Evolutionary conservation across 768 basidiomycete species (phyloP).

Genomic region (Suillus variegatus): DNA sequence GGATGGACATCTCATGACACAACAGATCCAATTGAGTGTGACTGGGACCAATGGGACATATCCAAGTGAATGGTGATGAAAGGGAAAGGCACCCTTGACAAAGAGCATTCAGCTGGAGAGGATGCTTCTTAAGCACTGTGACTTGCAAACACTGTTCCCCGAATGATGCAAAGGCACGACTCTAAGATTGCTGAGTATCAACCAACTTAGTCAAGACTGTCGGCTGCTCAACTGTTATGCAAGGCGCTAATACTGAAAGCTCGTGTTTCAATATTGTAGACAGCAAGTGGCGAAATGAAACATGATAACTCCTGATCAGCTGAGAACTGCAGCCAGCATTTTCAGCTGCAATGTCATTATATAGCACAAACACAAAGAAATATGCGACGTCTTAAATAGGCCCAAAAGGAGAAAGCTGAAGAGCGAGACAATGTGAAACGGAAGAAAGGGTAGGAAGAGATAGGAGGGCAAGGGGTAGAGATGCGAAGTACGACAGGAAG

Average conservation of each 20-base stretch:
- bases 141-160: not conserved
- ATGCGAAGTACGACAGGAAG: conserved; percentile 33
- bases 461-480: conserved; percentile 25
- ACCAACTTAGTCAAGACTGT: not conserved
- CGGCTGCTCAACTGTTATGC: not conserved
- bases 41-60: not conserved
- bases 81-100: not conserved
- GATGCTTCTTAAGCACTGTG: not conserved
- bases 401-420: conserved; percentile 23
- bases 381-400: conserved; percentile 38
- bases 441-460: conserved; percentile 15
- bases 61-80: not conserved
- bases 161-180: not conserved
- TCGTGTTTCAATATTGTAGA: too few species aligned
- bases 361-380: conserved; percentile 40
- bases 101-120: not conserved
- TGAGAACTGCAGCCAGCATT: conserved; percentile 4
- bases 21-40: not conserved
- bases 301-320: not conserved
- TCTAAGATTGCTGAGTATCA: not conserved
- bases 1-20: not conserved
- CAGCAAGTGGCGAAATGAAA: not conserved
- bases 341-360: conserved; percentile 37
- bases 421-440: conserved; percentile 16
- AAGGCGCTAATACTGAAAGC: not conserved